Conservation (phyloP, 2,329 filamentous ascomycete genomes). For the Xylogone sp. region DNA sequence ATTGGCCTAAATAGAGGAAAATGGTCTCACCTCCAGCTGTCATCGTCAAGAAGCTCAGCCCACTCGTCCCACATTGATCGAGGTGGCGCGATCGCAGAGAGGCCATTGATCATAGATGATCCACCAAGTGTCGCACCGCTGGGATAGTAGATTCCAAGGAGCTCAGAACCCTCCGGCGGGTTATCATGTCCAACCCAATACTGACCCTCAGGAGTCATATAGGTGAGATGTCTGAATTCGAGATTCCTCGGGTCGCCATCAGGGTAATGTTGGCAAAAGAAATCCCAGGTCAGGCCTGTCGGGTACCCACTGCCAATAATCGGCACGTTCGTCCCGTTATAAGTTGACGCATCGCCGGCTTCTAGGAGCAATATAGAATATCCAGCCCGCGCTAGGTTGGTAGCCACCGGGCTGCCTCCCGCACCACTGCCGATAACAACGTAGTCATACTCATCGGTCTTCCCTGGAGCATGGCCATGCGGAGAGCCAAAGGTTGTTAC, state of each 20-base stretch:
- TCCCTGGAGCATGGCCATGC: no score
- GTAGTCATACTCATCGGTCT: no score
- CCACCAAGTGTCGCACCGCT: slow-evolving; percentile 25
- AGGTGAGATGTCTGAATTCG: no score
- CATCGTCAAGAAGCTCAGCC: slow-evolving; percentile 18
- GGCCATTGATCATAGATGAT: slow-evolving; percentile 19
- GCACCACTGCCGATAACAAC: slow-evolving; percentile 49
- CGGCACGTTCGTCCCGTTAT: slow-evolving; percentile 41
- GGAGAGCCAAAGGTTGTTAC: no score
- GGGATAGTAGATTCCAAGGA: slow-evolving; percentile 26
- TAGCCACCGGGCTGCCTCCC: slow-evolving; percentile 46
- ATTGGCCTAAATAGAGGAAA: no score
- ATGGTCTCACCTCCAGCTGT: slow-evolving; percentile 20
- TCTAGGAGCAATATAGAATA: slow-evolving; percentile 50
- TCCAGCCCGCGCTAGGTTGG: slow-evolving; percentile 46
- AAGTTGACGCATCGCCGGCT: slow-evolving; percentile 44
- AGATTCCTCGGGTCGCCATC: slow-evolving; percentile 19
- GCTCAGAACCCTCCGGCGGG: slow-evolving; percentile 19
- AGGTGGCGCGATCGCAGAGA: slow-evolving; percentile 14
- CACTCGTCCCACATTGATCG: slow-evolving; percentile 19
- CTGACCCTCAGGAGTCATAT: no score
- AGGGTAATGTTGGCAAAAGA: slow-evolving; percentile 23
- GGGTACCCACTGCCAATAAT: no score
- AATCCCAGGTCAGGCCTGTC: slow-evolving; percentile 53
- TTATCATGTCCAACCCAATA: slow-evolving; percentile 19